Percentiles rank a stretch among this genome's conserved stretches.
Conservation (phyloP, 371 early-diverging fungal species). For the Zopfochytrium polystomum region DNA sequence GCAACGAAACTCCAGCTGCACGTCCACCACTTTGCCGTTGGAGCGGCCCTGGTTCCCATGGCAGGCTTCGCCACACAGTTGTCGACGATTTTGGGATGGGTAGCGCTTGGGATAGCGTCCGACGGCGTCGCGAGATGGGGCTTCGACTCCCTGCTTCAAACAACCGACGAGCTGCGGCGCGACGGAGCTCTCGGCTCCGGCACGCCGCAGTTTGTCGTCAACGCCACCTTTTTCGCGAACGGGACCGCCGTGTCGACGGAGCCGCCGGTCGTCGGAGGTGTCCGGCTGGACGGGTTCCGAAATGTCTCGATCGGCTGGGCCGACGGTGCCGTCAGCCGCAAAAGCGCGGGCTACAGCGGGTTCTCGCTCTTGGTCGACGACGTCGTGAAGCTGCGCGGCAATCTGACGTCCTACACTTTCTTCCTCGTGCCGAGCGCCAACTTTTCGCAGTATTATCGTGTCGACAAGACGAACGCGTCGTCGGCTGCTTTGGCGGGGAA, state of each 20-base stretch:
- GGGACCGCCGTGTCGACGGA: too few species aligned
- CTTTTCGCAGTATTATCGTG: too few species aligned
- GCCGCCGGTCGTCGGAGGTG: background rate
- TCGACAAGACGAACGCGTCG: background rate
- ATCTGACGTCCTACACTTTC: background rate
- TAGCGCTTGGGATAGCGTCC: background rate
- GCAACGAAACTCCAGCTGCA: slow-evolving; percentile 1
- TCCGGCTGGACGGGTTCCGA: background rate
- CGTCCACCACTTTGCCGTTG: background rate
- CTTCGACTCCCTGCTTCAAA: background rate
- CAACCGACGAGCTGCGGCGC: background rate
- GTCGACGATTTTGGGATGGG: background rate
- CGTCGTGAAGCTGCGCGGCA: background rate
- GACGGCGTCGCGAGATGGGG: background rate
- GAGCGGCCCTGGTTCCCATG: background rate
- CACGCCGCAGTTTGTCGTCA: background rate
- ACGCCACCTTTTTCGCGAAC: background rate
- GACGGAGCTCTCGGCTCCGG: background rate
- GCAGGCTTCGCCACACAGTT: background rate
- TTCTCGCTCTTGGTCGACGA: background rate
- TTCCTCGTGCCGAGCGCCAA: background rate
- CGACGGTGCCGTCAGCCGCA: background rate
- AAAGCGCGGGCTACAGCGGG: too few species aligned
- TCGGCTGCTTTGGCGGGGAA: background rate
- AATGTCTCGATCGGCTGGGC: slow-evolving; percentile 1